phyloP scores from a whole-genome alignment of 176 grass and related monocot species.

The Cymbopogon citratus region DNA sequence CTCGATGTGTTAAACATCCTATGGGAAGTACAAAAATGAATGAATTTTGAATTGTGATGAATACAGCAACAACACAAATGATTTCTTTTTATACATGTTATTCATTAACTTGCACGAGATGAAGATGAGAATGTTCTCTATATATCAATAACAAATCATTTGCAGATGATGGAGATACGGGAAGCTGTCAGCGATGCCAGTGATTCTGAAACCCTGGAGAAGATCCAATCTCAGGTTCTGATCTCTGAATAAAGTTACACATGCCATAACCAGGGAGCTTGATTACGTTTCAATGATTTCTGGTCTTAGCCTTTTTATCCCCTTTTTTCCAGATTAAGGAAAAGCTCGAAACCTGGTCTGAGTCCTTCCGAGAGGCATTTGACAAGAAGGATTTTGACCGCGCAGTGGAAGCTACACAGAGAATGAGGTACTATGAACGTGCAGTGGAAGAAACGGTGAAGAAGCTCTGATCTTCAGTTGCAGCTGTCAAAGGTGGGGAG shows the following conservation, averaged over 20 bases:
- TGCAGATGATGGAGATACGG: slow-evolving; percentile 87
- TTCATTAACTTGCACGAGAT: neutral
- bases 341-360: slow-evolving; percentile 57
- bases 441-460: slow-evolving; percentile 80
- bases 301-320: neutral
- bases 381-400: slow-evolving; percentile 41
- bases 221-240: slow-evolving; percentile 69
- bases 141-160: neutral
- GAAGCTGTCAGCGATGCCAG: slow-evolving; percentile 71
- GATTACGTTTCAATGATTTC: neutral
- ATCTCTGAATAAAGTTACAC: neutral
- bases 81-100: neutral
- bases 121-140: neutral
- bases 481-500: neutral
- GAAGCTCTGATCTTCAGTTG: slow-evolving; percentile 47
- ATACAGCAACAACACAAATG: neutral
- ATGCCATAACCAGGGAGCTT: neutral
- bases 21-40: neutral
- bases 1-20: neutral
- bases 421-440: slow-evolving; percentile 87
- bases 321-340: slow-evolving; percentile 36
- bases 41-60: neutral
- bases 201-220: slow-evolving; percentile 52
- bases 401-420: slow-evolving; percentile 58
- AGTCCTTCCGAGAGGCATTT: slow-evolving; percentile 61